A percentile compares a stretch with the other conserved stretches of the same genome.
phyloP scores from a whole-genome alignment of 108 stramenopile species.

The Nitzschia palea region DNA sequence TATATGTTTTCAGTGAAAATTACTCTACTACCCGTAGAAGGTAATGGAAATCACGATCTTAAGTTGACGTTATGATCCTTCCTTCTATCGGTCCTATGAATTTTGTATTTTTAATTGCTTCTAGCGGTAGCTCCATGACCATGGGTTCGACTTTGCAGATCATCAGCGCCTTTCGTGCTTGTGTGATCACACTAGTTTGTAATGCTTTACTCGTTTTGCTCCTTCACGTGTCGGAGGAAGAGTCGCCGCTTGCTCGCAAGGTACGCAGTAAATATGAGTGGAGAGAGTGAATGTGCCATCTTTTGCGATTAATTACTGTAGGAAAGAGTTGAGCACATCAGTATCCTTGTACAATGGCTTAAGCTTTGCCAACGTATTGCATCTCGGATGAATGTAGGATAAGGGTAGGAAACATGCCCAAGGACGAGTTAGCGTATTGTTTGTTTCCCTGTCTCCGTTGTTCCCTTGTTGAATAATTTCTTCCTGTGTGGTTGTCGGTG shows the following conservation, averaged over 20 bases:
- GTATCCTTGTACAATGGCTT: conserved; percentile 20
- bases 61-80: too few species aligned
- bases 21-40: too few species aligned
- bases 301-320: conserved; percentile 26
- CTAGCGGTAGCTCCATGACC: neutral
- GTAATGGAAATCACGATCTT: too few species aligned
- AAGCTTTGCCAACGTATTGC: conserved; percentile 17
- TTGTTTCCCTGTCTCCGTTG: neutral
- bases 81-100: too few species aligned
- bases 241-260: too few species aligned
- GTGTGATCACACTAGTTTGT: too few species aligned
- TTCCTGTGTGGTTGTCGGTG: neutral
- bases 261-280: too few species aligned
- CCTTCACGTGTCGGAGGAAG: too few species aligned
- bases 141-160: neutral
- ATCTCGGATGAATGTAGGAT: conserved; percentile 19
- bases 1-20: too few species aligned
- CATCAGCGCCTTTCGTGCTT: neutral
- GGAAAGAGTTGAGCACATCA: conserved; percentile 21
- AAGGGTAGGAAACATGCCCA: conserved; percentile 31
- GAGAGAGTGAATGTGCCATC: too few species aligned
- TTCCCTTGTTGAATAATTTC: neutral
- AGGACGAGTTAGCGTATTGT: conserved; percentile 2
- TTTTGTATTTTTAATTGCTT: neutral
- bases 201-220: too few species aligned